Evolutionary conservation across 108 stramenopile species (phyloP), one percentile per base, ranked within the genome.

Genomic region (Cyclotella kingstonii): DNA sequence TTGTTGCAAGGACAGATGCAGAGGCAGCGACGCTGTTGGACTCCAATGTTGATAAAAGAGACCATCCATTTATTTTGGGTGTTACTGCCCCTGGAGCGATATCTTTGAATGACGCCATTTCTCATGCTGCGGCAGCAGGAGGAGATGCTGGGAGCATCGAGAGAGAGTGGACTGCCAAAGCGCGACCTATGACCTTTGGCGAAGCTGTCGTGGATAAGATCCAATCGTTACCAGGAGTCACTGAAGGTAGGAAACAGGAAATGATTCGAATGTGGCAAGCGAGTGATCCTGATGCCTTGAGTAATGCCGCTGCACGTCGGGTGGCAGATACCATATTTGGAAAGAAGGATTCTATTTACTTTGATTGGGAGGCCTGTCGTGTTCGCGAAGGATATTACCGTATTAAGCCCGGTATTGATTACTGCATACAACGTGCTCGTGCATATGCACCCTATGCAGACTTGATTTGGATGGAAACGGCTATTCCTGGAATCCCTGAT

Each of bases 401-500:
- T 34, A 67, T 94, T 47, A 78, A 83, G 31, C 75, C 93, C 2
- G 94, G 95, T 15, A 95, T 93, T 58, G 93, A 93, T 51, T 95
- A 94, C 62, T 95, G 94, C 73, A 76, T 95, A 53, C 86, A 92
- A 50, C 84, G 95, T 53, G 95, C 83, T 53, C 57, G 81, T 14
- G 97, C 97, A n/a, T 95, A 94, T 58, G 85, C 94, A 34, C 88
- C 86, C 27, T 83, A 91, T 57, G 81, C 83, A 23, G 97, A 97
- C 63, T 70, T 96, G 35, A 89, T 97, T 63, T 97, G 97, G 96
- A 95, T 95, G 95, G 96, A 97, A 73, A 96, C 95, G 22, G 81
- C 68, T 34, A 82, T 74, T 34, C 89, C 92, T 21, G 82, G 78
- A n/a, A 84, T 93, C 58, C 63, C 77, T 0, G 92, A 89, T 63